Base-by-base conservation (phyloP, 2,329 filamentous ascomycete genomes). In the Exserohilum turcica region DNA sequence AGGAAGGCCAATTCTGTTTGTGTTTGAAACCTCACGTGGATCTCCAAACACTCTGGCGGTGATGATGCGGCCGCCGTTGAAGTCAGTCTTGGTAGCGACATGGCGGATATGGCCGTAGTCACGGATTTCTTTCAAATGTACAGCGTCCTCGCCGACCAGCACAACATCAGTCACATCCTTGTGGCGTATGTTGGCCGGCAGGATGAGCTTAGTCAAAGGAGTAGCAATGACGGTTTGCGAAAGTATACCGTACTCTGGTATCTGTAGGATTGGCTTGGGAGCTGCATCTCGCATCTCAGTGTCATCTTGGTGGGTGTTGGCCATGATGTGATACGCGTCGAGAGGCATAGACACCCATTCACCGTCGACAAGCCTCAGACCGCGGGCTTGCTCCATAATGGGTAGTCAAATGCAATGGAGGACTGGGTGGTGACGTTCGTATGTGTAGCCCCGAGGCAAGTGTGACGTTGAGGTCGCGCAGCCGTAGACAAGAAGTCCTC, bases 61-160 rank as follows among this genome's bases (percentile, higher is more conserved):
- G 55, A 89, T 81, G 59, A 97, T 97, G 37, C 86, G 84, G 8
- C 44, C 54, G 28, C 85, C 84, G 48, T 86, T 86, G 70, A 97
- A 93, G 70, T 96, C 86, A 35, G 82, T 81, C 73, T 92, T 95
- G 55, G 84, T 84, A n/a, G 84, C 80, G n/a, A 96, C 79, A 66
- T 91, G 86, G 59, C 87, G 84, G 19, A 96, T 81, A 65, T 89
- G 86, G 1, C 87, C 86, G 67, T 89, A 84, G 38, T 80, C 79
- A 5, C 80, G 79, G 2, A 94, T 82, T 71, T 96, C 89, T 64
- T 87, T 89, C 59, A 97, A 85, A 61, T 93, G 88, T 38, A 99
- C 83, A 63, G 86, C 90, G 58, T 89, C 84, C 61, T 96, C 89
- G 48, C 92, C 90, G 52, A 99, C 82, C 64, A 96, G 91, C 32